Percentiles rank a stretch among this genome's conserved stretches.
Evolutionary conservation across 23 red algal genomes (phyloP).

Genomic region (Gracilaria vermiculophylla): DNA sequence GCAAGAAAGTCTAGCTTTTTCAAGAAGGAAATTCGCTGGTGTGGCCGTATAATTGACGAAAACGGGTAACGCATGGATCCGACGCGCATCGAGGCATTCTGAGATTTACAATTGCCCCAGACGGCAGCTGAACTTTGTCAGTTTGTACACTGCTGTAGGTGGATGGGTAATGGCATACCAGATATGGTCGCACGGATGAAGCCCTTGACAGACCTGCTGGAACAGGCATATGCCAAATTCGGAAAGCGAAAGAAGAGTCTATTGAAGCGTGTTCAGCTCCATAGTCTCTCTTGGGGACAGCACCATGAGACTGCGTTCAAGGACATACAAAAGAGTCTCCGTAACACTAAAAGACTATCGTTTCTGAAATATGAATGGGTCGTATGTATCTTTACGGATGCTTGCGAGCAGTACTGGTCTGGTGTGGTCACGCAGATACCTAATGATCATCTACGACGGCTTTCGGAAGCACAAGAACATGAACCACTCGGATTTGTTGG

Average conservation of each 20-base stretch:
- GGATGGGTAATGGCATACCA: conserved; percentile 27
- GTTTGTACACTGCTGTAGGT: conserved; percentile 28
- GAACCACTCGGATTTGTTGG: conserved; percentile 34
- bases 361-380: not conserved
- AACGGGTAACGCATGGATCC: conserved; percentile 26
- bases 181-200: not conserved
- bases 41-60: not conserved
- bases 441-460: not conserved
- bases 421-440: conserved; percentile 25
- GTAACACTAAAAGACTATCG: not conserved
- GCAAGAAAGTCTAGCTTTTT: not conserved
- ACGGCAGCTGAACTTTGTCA: conserved; percentile 47
- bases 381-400: conserved; percentile 52
- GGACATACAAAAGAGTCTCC: not conserved
- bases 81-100: not conserved
- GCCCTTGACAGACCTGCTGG: not conserved
- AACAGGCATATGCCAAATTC: not conserved
- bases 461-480: not conserved
- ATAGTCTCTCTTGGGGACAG: not conserved
- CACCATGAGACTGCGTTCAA: not conserved
- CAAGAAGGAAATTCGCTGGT: conserved; percentile 15
- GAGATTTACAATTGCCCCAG: not conserved
- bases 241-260: conserved; percentile 12
- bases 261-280: not conserved
- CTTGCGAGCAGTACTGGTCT: conserved; percentile 2